These are phyloP conservation scores for Hericium coralloides DNA, from an alignment of 768 basidiomycete genomes.

Conservation along the genomic window DNA sequence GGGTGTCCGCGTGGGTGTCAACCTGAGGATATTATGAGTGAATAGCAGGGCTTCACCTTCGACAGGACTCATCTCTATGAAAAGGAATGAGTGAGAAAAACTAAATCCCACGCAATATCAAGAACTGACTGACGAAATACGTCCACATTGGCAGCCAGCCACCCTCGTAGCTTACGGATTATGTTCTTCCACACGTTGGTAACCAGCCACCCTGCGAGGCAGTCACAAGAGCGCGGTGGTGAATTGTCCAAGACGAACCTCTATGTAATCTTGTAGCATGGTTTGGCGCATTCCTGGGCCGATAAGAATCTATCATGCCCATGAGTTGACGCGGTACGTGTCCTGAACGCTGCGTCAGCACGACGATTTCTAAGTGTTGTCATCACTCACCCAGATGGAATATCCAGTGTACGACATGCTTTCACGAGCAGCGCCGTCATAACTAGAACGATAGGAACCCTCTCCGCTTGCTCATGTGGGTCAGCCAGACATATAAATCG, in stretches of 20 bases:
- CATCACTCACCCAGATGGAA: constrained; percentile 56
- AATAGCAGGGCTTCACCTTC: not conserved
- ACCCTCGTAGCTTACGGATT: constrained; percentile 48
- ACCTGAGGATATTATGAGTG: too few relatives aligned
- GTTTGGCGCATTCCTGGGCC: constrained; percentile 71
- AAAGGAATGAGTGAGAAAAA: not conserved
- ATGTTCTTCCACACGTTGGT: constrained; percentile 91
- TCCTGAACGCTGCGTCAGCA: constrained; percentile 38
- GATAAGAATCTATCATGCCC: constrained; percentile 72
- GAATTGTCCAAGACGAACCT: constrained; percentile 35
- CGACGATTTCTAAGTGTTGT: not conserved
- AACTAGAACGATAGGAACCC: constrained; percentile 66
- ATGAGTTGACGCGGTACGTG: constrained; percentile 68
- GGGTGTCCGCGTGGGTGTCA: constrained; percentile 72
- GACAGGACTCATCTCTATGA: constrained; percentile 56
- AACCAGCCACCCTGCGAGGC: constrained; percentile 74
- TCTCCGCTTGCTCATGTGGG: constrained; percentile 67
- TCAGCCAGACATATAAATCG: not conserved
- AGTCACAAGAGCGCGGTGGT: too few relatives aligned
- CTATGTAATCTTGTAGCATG: constrained; percentile 77
- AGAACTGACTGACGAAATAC: constrained; percentile 51
- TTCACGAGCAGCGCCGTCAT: constrained; percentile 55
- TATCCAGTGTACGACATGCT: constrained; percentile 74
- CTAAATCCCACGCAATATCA: not conserved
- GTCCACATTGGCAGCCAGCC: constrained; percentile 93